Conservation (phyloP, 106 monocot genomes). For the Gastrodia elata region DNA sequence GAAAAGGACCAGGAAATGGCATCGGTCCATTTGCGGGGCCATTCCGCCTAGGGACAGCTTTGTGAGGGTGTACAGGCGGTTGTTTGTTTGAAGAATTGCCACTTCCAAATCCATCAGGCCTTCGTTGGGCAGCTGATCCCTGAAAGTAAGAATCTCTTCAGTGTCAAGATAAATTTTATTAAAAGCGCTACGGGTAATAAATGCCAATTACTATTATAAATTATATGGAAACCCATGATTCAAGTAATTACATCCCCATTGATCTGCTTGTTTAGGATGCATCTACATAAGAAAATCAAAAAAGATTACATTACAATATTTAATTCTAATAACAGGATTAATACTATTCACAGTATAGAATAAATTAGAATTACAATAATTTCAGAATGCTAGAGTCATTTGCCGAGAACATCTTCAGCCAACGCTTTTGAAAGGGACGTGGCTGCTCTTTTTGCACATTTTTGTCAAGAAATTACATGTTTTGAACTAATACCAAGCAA, state of each 20-base stretch:
- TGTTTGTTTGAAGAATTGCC: slow-evolving; percentile 40
- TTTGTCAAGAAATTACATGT: too few relatives aligned
- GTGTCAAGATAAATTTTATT: not conserved
- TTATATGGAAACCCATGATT: not conserved
- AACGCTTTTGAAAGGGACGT: too few relatives aligned
- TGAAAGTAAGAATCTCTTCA: slow-evolving; percentile 23
- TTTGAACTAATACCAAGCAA: too few relatives aligned
- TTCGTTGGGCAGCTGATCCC: slow-evolving; percentile 35
- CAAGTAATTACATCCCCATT: not conserved
- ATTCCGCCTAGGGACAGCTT: slow-evolving; percentile 40
- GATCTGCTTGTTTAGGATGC: not conserved
- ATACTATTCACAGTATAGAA: not conserved
- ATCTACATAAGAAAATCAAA: not conserved
- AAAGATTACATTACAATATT: not conserved
- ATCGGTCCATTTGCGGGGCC: slow-evolving; percentile 29
- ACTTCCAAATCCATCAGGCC: slow-evolving; percentile 51
- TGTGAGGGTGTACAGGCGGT: slow-evolving; percentile 35
- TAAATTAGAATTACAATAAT: not conserved
- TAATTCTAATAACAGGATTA: not conserved
- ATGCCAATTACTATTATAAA: not conserved
- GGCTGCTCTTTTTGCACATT: too few relatives aligned
- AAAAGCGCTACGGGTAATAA: not conserved
- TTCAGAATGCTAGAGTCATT: not conserved
- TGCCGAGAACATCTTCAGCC: not conserved
- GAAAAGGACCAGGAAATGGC: slow-evolving; percentile 38